Conservation (phyloP, 2,329 filamentous ascomycete species). For the Botrytis galanthina region DNA sequence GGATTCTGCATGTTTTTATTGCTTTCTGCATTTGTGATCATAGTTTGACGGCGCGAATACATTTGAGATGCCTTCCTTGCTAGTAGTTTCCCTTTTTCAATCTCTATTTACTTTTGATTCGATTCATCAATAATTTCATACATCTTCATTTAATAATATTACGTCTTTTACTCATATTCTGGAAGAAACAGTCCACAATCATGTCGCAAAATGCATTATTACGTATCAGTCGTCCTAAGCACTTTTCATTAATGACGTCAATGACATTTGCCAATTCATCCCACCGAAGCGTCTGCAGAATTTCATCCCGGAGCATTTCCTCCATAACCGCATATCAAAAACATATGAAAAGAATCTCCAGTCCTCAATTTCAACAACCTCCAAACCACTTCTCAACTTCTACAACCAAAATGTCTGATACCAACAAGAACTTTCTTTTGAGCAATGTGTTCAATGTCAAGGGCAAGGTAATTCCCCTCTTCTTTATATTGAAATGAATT, state of each 20-base stretch:
- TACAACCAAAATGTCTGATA: conserved; percentile 28
- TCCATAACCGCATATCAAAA: not conserved
- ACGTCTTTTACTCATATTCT: not conserved
- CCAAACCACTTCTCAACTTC: conserved; percentile 4
- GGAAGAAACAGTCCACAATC: not conserved
- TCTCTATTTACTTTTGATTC: not conserved
- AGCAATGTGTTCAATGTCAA: conserved; percentile 37
- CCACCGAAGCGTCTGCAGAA: not conserved
- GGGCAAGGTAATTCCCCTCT: conserved; percentile 29
- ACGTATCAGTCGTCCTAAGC: conserved; percentile 4
- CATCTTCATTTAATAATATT: not conserved
- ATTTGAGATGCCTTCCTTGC: not conserved
- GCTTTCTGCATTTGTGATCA: not conserved
- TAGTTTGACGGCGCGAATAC: not conserved
- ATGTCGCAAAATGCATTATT: conserved; percentile 14
- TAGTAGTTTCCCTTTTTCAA: not conserved
- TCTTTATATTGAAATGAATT: not conserved
- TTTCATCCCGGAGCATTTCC: conserved; percentile 9
- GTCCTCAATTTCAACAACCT: not conserved
- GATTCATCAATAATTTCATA: not conserved
- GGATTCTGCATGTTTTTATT: conserved; percentile 2
- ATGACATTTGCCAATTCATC: not conserved
- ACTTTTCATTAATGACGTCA: conserved; percentile 11
- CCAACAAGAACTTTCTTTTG: conserved; percentile 33
- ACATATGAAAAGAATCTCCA: not conserved